These are phyloP conservation scores for Pichia kudriavzevii DNA, from an alignment of 1,139 yeast species.

Conservation along the genomic window DNA sequence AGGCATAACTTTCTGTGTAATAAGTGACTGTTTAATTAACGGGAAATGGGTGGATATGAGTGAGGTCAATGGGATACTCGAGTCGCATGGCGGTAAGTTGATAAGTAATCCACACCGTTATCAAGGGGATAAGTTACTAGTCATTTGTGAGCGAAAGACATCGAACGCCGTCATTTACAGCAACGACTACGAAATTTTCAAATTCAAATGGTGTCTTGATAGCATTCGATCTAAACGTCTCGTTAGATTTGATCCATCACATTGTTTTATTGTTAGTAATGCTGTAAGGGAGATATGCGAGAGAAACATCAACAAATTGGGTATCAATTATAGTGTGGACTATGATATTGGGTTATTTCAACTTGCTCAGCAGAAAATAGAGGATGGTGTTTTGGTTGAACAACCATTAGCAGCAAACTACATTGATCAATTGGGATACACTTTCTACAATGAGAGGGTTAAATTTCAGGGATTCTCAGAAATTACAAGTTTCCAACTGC, in stretches of 20 bases:
- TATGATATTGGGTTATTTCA: too few species aligned
- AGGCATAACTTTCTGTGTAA: constrained; percentile 30
- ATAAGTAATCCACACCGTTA: constrained; percentile 15
- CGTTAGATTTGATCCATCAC: constrained; percentile 53
- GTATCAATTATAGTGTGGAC: constrained; percentile 42
- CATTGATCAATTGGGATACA: too few species aligned
- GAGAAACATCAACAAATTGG: constrained; percentile 39
- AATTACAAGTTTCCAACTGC: too few species aligned
- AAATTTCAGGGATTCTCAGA: too few species aligned
- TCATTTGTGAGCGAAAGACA: constrained; percentile 44
- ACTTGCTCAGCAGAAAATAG: too few species aligned
- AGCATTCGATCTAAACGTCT: constrained; percentile 40
- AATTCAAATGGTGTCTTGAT: constrained; percentile 67
- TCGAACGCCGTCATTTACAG: constrained; percentile 38
- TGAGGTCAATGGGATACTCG: constrained; percentile 35
- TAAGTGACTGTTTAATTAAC: constrained; percentile 24
- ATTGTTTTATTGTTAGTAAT: constrained; percentile 37
- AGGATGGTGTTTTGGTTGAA: too few species aligned
- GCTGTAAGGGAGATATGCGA: constrained; percentile 20
- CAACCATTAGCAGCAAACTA: too few species aligned
- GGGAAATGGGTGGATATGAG: constrained; percentile 24
- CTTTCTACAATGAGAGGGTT: too few species aligned
- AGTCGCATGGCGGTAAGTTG: constrained; percentile 45
- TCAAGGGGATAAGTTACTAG: constrained; percentile 24
- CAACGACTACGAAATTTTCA: constrained; percentile 48